A percentile compares a stretch with the other conserved stretches of the same genome.
These are phyloP conservation scores for Pseudogymnoascus sp. DNA, from an alignment of 2,329 filamentous ascomycete genomes.

Conservation along the genomic window DNA sequence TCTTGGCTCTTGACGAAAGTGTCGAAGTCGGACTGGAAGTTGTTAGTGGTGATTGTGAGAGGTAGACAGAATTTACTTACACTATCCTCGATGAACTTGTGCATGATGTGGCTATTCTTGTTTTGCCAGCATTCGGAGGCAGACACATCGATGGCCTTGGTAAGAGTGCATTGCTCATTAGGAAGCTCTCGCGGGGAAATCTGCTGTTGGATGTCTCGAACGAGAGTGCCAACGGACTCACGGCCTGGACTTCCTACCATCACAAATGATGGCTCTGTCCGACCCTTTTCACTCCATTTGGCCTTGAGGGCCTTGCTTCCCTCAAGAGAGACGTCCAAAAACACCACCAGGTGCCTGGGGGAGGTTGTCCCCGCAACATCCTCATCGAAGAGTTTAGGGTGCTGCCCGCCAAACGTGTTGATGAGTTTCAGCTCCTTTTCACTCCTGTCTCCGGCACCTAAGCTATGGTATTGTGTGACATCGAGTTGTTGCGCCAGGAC, in stretches of 20 bases:
- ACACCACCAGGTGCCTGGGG: background rate
- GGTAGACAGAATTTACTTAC: background rate
- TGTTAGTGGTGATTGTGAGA: background rate
- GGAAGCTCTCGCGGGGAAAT: background rate
- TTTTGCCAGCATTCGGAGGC: background rate
- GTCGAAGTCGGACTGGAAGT: background rate
- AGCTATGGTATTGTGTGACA: constrained; percentile 38
- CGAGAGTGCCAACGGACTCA: background rate
- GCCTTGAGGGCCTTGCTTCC: constrained; percentile 1
- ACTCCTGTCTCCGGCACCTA: constrained; percentile 28
- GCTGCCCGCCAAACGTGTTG: constrained; percentile 51
- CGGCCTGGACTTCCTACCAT: background rate
- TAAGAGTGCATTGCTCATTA: background rate
- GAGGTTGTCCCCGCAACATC: background rate
- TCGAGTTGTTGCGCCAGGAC: constrained; percentile 52
- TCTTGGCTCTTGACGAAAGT: background rate
- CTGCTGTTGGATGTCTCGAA: background rate
- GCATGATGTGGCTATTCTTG: background rate
- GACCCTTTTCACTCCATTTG: background rate
- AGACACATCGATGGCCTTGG: background rate
- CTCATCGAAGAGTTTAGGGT: constrained; percentile 44
- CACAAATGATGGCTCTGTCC: background rate
- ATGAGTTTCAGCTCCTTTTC: constrained; percentile 45
- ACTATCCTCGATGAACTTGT: background rate
- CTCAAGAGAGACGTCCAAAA: constrained; percentile 3